Base-by-base conservation (phyloP, 1,139 yeast species). In the Scheffersomyces titani region DNA sequence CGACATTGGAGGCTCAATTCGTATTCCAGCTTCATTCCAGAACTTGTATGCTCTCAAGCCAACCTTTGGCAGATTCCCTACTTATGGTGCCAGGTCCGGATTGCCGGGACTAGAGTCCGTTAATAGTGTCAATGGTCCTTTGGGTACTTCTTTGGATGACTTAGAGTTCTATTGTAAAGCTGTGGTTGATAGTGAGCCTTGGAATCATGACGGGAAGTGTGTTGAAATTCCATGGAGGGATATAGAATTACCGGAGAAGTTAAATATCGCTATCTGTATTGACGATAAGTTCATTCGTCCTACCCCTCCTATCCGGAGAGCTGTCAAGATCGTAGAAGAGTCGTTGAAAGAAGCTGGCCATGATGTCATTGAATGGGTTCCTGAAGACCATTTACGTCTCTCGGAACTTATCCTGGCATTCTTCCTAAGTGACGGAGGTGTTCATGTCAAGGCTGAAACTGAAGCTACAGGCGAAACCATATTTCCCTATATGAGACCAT, bases 1-100 rank as follows among this genome's bases (percentile, higher is more conserved):
- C 36, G 88, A 84, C 60, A 85, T 85, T 56, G 88, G 87, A 3
- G 88, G 88, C 6, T 80, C 85, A 19, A 82, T 84, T 49, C 74
- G 88, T 45, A 73, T 83, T 45, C 79, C 79, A 5, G 75, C 78
- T 19, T 81, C 72, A 51, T 83, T 79, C 65, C 74, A 77, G 50
- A 85, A 84, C 51, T 69, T 80, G 57, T 84, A 77, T 66, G 70
- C 83, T 16, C 63, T 84, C 55, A 77, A 76, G 56, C 82, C 85
- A 21, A 76, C 85, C 1, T 72, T 76, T 50, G 83, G 83, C 22
- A 71, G 88, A 55, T 70, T 85, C 24, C 85, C 90, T 2, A 80
- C 82, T 56, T 72, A 77, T 62, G 77, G 79, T 54, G 73, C 77
- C 19, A 74, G 84, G 50, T 83, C 88, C 45, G 84, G 90, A 0